Conservation (phyloP, 2,329 filamentous ascomycete genomes). For the Onygenales sp. region DNA sequence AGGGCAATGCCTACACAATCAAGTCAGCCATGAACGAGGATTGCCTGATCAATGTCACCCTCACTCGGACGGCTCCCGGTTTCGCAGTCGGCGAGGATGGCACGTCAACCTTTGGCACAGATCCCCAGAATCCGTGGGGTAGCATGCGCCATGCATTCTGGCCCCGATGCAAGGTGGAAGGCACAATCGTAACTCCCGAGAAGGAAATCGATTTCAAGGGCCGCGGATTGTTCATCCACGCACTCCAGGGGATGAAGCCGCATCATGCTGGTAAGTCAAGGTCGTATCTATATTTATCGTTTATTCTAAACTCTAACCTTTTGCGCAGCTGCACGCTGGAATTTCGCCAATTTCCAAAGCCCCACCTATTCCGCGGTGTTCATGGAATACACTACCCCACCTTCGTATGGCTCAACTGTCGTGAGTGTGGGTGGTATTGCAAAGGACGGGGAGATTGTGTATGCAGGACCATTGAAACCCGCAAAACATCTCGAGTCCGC, state of each 20-base stretch:
- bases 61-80: conserved; percentile 66
- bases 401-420: conserved; percentile 77
- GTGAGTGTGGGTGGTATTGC: conserved; percentile 77
- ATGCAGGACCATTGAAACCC: conserved; percentile 56
- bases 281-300: background rate
- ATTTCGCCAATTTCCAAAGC: conserved; percentile 85
- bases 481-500: conserved; percentile 61
- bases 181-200: conserved; percentile 72
- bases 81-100: conserved; percentile 81
- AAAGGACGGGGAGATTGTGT: conserved; percentile 71
- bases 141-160: conserved; percentile 88
- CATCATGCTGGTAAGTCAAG: conserved; percentile 67
- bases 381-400: conserved; percentile 94
- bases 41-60: conserved; percentile 74
- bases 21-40: conserved; percentile 78
- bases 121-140: conserved; percentile 80
- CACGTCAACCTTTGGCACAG: conserved; percentile 75
- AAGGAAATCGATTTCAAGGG: conserved; percentile 77
- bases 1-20: conserved; percentile 74
- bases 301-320: background rate
- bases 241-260: conserved; percentile 96
- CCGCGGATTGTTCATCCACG: conserved; percentile 69
- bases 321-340: conserved; percentile 66
- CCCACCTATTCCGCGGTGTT: conserved; percentile 77
- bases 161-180: conserved; percentile 75